phyloP scores from a whole-genome alignment of 1,284 basidiomycete genomes.

The Athelia sp. region DNA sequence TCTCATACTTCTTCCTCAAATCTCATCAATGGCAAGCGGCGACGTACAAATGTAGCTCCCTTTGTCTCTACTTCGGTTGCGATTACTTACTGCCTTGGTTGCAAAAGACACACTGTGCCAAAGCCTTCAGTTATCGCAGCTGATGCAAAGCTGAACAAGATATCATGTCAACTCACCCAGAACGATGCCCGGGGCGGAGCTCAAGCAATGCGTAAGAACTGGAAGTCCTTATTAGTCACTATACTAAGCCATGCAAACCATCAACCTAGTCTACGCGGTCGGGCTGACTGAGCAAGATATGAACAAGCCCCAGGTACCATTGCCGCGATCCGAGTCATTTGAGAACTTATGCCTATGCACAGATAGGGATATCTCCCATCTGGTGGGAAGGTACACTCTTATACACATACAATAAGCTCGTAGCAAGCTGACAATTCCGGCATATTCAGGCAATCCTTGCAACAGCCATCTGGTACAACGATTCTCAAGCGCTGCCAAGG shows the following conservation, averaged over 20 bases:
- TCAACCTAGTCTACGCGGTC: constrained; percentile 68
- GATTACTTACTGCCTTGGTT: constrained; percentile 1
- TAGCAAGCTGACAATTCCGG: too few species aligned
- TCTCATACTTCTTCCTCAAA: neutral
- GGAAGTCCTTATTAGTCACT: constrained; percentile 4
- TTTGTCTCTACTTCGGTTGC: neutral
- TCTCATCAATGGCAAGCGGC: constrained; percentile 32
- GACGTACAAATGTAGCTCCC: constrained; percentile 56
- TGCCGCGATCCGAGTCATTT: neutral
- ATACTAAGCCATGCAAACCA: neutral
- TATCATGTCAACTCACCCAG: constrained; percentile 65
- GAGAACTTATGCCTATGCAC: constrained; percentile 3
- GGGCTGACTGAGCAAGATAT: constrained; percentile 77
- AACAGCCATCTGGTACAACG: constrained; percentile 67
- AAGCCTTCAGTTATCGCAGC: constrained; percentile 22
- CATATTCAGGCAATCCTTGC: constrained; percentile 66
- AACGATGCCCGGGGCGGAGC: constrained; percentile 71
- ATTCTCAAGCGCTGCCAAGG: neutral
- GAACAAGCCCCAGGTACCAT: constrained; percentile 69
- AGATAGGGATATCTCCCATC: constrained; percentile 81
- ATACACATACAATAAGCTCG: too few species aligned
- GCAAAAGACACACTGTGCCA: constrained; percentile 34
- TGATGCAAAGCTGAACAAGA: constrained; percentile 61
- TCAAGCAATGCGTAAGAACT: constrained; percentile 74
- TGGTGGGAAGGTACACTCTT: too few species aligned